Conservation (phyloP, 1,284 basidiomycete species). For the Cerioporus squamosus region DNA sequence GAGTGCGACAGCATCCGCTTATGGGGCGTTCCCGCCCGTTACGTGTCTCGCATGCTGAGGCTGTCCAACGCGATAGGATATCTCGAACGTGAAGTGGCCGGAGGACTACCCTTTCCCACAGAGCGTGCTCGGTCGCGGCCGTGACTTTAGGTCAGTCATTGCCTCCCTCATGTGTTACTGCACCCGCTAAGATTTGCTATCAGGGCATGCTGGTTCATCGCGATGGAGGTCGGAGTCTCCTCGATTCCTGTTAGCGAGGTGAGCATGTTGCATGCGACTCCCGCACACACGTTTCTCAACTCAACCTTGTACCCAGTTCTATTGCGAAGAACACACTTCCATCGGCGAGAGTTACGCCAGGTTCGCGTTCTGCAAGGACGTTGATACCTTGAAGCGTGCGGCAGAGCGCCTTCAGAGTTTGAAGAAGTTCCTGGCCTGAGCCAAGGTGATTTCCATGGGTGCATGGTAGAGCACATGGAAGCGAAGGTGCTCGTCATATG, state of each 20-base stretch:
- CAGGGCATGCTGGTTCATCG: conserved; percentile 91
- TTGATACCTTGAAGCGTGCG: conserved; percentile 79
- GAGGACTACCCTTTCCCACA: conserved; percentile 84
- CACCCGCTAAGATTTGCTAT: neutral
- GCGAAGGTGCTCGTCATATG: neutral
- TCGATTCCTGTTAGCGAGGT: conserved; percentile 95
- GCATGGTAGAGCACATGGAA: neutral
- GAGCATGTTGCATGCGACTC: conserved; percentile 30
- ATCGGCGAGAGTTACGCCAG: conserved; percentile 89
- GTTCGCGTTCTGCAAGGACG: conserved; percentile 94
- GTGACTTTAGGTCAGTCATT: conserved; percentile 79
- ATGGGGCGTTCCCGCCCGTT: neutral
- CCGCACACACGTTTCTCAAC: conserved; percentile 8
- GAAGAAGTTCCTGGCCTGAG: conserved; percentile 61
- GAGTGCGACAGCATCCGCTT: conserved; percentile 28
- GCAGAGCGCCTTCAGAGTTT: conserved; percentile 78
- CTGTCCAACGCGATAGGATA: conserved; percentile 57
- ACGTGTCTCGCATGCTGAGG: neutral
- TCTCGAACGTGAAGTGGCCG: conserved; percentile 82
- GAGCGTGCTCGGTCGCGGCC: conserved; percentile 78
- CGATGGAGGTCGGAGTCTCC: conserved; percentile 86
- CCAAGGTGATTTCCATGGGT: neutral
- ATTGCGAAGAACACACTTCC: conserved; percentile 80
- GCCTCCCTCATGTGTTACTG: conserved; percentile 20
- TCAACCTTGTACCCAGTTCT: conserved; percentile 66